A percentile compares a stretch with the other conserved stretches of the same genome.
These are phyloP conservation scores for Debaryomyces sp. DNA, from an alignment of 1,139 yeast species.

Conservation along the genomic window DNA sequence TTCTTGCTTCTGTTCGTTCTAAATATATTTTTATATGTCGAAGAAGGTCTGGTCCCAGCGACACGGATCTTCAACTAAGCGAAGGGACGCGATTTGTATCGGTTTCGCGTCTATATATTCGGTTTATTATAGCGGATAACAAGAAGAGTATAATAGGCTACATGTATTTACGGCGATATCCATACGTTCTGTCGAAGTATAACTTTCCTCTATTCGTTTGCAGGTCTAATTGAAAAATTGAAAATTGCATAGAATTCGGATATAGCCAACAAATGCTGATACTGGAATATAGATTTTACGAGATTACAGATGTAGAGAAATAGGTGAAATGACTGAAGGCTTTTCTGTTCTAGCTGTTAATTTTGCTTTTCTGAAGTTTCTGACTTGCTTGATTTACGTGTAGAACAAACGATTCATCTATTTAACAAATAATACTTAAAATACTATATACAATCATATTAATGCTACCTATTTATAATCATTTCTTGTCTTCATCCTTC, in stretches of 20 bases:
- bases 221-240: too few species aligned
- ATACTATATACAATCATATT: slow-evolving; percentile 9
- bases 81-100: background rate
- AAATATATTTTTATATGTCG: background rate
- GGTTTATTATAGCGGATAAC: background rate
- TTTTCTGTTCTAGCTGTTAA: too few species aligned
- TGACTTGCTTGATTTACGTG: background rate
- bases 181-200: background rate
- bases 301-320: too few species aligned
- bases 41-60: background rate
- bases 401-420: slow-evolving; percentile 1
- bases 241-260: too few species aligned
- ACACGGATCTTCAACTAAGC: background rate
- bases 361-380: background rate
- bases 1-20: background rate
- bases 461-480: slow-evolving; percentile 12
- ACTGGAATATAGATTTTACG: too few species aligned
- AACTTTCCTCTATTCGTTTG: background rate
- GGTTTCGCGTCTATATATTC: background rate
- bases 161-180: background rate
- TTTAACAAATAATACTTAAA: slow-evolving; percentile 1
- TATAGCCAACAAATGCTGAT: too few species aligned
- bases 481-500: slow-evolving; percentile 30
- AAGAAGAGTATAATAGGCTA: background rate
- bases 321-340: too few species aligned